phyloP scores from a whole-genome alignment of 805 yeast species.

The Saturnispora serradocipensis region DNA sequence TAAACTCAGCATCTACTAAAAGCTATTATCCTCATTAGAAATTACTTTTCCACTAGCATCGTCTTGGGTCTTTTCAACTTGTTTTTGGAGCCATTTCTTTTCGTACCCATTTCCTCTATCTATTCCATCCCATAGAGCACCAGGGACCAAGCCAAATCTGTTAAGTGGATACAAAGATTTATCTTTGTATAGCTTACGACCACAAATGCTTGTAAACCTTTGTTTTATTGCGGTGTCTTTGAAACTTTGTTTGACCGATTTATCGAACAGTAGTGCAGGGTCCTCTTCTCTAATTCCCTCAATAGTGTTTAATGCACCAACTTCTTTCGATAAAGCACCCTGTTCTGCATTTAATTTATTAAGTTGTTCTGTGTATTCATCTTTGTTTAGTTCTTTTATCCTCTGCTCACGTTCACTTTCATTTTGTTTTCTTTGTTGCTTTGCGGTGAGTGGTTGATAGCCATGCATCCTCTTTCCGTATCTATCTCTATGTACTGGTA shows the following conservation, averaged over 20 bases:
- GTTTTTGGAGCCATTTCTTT: conserved; percentile 42
- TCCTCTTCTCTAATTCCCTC: conserved; percentile 67
- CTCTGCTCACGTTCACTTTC: conserved; percentile 6
- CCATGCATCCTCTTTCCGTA: not conserved
- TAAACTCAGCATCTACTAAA: not conserved
- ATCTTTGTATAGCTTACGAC: conserved; percentile 49
- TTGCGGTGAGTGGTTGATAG: not conserved
- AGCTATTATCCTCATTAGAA: conserved; percentile 28
- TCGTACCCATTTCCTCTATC: conserved; percentile 89
- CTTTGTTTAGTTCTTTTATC: not conserved
- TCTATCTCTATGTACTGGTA: conserved; percentile 2
- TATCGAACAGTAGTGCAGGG: conserved; percentile 46
- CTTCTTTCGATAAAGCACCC: conserved; percentile 13
- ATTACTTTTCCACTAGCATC: conserved; percentile 28
- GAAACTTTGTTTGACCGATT: conserved; percentile 16
- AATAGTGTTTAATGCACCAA: conserved; percentile 12
- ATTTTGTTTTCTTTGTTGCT: not conserved
- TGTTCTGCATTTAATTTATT: conserved; percentile 23
- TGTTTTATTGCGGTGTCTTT: conserved; percentile 12
- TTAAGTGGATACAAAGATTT: conserved; percentile 43
- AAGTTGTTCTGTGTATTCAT: conserved; percentile 9
- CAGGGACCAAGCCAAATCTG: conserved; percentile 70
- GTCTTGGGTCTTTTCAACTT: conserved; percentile 28
- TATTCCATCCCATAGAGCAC: conserved; percentile 86
- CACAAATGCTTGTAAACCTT: conserved; percentile 27